Conservation (phyloP, 345 rosid genomes). For the Erysimum cheiranthoides region DNA sequence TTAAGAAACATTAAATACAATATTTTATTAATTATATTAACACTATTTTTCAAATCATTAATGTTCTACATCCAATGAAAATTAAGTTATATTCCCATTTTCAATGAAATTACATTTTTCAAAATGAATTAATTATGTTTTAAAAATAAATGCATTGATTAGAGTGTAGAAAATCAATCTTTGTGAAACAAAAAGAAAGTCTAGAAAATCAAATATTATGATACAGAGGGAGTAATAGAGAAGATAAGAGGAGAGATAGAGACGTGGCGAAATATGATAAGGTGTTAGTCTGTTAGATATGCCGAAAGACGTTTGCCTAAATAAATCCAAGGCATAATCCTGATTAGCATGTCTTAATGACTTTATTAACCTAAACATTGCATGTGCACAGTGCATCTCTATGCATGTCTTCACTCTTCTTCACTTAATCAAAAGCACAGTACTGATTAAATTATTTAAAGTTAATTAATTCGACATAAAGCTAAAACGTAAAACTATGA, state of each 20-base stretch:
- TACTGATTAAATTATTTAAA: background rate
- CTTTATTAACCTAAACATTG: constrained; percentile 35
- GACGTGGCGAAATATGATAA: constrained; percentile 25
- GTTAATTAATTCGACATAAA: background rate
- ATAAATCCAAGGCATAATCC: constrained; percentile 42
- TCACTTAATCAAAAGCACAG: background rate
- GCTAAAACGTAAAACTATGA: background rate
- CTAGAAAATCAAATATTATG: too few relatives aligned
- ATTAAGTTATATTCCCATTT: too few relatives aligned
- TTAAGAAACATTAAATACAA: too few relatives aligned
- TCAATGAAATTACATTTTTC: too few relatives aligned
- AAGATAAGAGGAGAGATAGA: background rate
- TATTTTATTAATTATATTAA: too few relatives aligned
- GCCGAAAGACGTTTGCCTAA: constrained; percentile 42
- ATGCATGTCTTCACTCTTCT: constrained; percentile 27
- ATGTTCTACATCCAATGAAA: too few relatives aligned
- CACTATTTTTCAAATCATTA: too few relatives aligned
- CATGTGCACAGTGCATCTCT: constrained; percentile 43
- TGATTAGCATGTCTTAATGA: constrained; percentile 33
- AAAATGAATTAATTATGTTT: too few relatives aligned
- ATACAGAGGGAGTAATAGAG: too few relatives aligned
- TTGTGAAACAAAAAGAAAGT: too few relatives aligned
- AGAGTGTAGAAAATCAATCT: too few relatives aligned
- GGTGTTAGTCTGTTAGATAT: constrained; percentile 25
- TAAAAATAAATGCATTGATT: too few relatives aligned